Base-by-base conservation (phyloP, 768 basidiomycete genomes). In the Xerocomellus intermedius region DNA sequence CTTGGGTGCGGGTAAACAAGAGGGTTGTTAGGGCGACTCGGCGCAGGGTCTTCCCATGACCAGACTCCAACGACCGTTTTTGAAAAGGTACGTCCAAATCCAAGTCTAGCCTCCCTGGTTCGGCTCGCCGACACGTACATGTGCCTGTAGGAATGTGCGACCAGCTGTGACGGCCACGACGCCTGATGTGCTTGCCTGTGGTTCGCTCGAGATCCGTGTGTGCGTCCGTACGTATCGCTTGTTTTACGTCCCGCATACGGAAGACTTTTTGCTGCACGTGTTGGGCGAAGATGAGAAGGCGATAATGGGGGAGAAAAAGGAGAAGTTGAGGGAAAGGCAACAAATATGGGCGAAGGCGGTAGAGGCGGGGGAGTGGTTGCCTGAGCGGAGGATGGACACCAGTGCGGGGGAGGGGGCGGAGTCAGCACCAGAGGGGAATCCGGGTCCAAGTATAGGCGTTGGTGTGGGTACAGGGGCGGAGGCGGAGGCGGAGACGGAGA, bases 131-230 rank as follows among this genome's bases (percentile, higher is more conserved):
- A 53, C 33, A 8, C 43, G 36, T 5, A 41, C 22, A 8, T 5
- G 17, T 19, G 2, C 2, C 5, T 38, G 16, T 19, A 74, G 70
- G 60, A 64, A 68, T 47, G 50, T 65, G 21, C 58, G 50, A 33
- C 46, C 54, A 7, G 38, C 58, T 5, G 56, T 46, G 41, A 50
- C 14, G 14, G 39, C 76, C 12, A 60, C 65, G 4, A 71, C 70
- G 10, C 80, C 79, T 0, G 75, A 82, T 39, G 73, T 82, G 22
- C 62, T 78, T 28, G 77, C 83, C 1, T 76, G 67, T 36, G 86
- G 87, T 32, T 80, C 80, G 4, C 78, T 95, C 17, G 89, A 92
- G 69, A 89, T 91, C 67, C 87, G 87, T 58, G 82, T 97, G 53
- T 96, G 94, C 70, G 59, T 24, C 17, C 61, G 65, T 5, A 66